phyloP scores from a whole-genome alignment of 2,329 filamentous ascomycete species.

The Neopestalotiopsis clavispora region DNA sequence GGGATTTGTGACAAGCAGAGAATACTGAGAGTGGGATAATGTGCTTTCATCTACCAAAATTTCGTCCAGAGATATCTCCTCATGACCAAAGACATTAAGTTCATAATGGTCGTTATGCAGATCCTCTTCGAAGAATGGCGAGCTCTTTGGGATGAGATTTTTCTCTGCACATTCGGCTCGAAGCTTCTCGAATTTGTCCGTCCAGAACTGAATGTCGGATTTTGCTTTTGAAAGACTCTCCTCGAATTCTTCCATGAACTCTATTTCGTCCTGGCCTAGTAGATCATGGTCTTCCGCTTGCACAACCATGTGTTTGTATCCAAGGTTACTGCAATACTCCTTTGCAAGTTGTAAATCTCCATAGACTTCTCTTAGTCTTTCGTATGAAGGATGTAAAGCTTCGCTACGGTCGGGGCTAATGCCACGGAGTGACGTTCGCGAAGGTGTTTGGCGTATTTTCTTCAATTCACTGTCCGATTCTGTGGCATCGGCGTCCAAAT shows the following conservation, averaged over 20 bases:
- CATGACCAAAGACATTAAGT: background rate
- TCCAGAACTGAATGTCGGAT: constrained; percentile 38
- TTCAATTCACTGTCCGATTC: too few species aligned
- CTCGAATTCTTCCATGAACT: constrained; percentile 51
- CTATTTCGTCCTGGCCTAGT: constrained; percentile 39
- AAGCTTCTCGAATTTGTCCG: constrained; percentile 40
- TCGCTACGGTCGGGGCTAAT: too few species aligned
- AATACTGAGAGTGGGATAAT: background rate
- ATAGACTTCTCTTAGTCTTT: constrained; percentile 46
- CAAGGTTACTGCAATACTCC: constrained; percentile 52
- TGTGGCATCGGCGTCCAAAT: background rate
- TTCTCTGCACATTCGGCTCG: constrained; percentile 45
- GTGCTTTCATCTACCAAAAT: background rate
- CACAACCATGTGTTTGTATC: constrained; percentile 39
- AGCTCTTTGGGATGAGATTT: constrained; percentile 44
- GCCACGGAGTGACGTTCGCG: too few species aligned
- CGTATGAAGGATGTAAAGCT: constrained; percentile 56
- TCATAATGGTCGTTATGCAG: too few species aligned
- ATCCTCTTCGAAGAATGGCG: constrained; percentile 6
- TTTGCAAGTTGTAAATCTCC: constrained; percentile 51
- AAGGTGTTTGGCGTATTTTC: too few species aligned
- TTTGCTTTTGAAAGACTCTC: constrained; percentile 39
- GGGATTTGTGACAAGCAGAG: constrained; percentile 9
- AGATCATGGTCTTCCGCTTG: constrained; percentile 26
- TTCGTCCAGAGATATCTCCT: background rate